phyloP scores from a whole-genome alignment of 73 alveolate genomes.

The Paraurostyla sp. region DNA sequence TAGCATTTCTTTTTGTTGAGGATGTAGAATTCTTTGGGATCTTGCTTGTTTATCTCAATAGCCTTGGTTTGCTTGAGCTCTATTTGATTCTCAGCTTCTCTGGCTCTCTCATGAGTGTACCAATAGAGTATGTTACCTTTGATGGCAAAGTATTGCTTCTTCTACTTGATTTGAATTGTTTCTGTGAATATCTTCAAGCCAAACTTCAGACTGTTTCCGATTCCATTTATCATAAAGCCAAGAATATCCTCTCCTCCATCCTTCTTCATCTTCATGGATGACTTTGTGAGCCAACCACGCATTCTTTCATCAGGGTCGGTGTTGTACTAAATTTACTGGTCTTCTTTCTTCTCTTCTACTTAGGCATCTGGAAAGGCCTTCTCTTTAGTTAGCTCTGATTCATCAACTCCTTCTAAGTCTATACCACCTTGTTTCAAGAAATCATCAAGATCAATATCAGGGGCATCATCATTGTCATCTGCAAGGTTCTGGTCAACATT shows the following conservation, averaged over 20 bases:
- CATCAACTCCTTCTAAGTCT: conserved; percentile 56
- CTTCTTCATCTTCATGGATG: conserved; percentile 45
- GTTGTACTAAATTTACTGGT: conserved; percentile 37
- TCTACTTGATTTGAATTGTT: conserved; percentile 36
- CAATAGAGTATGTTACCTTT: conserved; percentile 67
- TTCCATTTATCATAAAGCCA: conserved; percentile 61
- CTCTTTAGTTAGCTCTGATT: not conserved
- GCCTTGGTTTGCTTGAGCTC: conserved; percentile 21
- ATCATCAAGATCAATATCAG: conserved; percentile 71
- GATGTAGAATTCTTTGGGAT: conserved; percentile 46
- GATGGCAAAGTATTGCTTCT: conserved; percentile 64
- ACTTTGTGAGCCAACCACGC: conserved; percentile 69
- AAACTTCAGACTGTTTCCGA: conserved; percentile 52
- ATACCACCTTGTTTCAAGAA: conserved; percentile 78
- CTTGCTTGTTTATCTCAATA: conserved; percentile 40
- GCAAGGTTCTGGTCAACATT: not conserved
- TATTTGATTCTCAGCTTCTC: conserved; percentile 45
- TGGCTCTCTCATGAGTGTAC: conserved; percentile 65
- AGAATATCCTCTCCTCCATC: conserved; percentile 52
- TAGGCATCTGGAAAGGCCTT: not conserved
- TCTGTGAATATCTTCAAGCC: conserved; percentile 40
- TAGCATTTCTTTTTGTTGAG: conserved; percentile 60
- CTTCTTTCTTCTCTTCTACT: conserved; percentile 18
- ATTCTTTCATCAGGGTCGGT: conserved; percentile 64
- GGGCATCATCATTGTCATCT: conserved; percentile 55